A percentile compares a stretch with the other conserved stretches of the same genome.
phyloP scores from a whole-genome alignment of 768 basidiomycete species.

The Clitopilus passeckerianus region DNA sequence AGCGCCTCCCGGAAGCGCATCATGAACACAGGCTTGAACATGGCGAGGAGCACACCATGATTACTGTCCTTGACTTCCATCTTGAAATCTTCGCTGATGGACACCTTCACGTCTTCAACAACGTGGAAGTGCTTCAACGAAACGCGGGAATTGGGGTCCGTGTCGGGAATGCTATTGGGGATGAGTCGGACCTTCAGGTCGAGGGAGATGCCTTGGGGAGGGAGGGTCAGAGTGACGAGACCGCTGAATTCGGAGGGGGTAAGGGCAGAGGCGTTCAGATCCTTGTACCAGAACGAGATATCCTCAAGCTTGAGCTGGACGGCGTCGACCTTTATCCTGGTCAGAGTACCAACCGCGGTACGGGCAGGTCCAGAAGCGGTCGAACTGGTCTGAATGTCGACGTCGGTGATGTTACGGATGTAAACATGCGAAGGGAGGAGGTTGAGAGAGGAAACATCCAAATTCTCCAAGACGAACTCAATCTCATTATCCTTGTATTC shows the following conservation, averaged over 20 bases:
- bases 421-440: constrained; percentile 67
- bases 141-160: constrained; percentile 36
- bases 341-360: constrained; percentile 57
- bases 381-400: constrained; percentile 38
- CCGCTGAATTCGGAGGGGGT: constrained; percentile 58
- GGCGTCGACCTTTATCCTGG: constrained; percentile 61
- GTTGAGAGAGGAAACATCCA: constrained; percentile 63
- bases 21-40: constrained; percentile 61
- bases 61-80: constrained; percentile 57
- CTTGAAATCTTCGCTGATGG: constrained; percentile 51
- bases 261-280: constrained; percentile 45
- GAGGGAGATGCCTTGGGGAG: constrained; percentile 62
- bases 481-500: constrained; percentile 66
- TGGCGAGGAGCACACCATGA: constrained; percentile 52
- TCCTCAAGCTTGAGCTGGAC: constrained; percentile 59
- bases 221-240: constrained; percentile 55
- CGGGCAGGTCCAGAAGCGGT: constrained; percentile 31
- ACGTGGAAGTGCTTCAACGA: constrained; percentile 46
- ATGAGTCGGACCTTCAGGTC: constrained; percentile 65
- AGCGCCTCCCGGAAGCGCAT: constrained; percentile 55
- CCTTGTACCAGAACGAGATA: constrained; percentile 71
- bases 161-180: constrained; percentile 34
- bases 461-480: constrained; percentile 73
- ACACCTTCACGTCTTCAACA: constrained; percentile 50
- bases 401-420: constrained; percentile 63